phyloP scores from a whole-genome alignment of 2,329 filamentous ascomycete species.

The Sarocladium kiliense region DNA sequence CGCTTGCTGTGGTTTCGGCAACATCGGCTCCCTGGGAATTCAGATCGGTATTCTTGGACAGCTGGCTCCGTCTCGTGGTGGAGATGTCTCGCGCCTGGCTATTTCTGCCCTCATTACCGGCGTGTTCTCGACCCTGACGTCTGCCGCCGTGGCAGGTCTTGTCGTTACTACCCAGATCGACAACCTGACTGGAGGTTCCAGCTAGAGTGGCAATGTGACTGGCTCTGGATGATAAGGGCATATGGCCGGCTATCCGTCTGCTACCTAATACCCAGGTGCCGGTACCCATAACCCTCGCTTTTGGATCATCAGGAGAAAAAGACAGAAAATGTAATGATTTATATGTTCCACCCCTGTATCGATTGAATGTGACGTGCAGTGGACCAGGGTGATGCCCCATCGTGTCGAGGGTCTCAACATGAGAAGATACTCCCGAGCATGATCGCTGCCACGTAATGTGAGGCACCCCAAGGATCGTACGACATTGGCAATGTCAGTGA shows the following conservation, averaged over 20 bases:
- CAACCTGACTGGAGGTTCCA: constrained; percentile 9
- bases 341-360: neutral
- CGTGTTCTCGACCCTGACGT: constrained; percentile 72
- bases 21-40: constrained; percentile 81
- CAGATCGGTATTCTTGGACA: constrained; percentile 86
- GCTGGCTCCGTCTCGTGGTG: constrained; percentile 67
- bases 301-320: neutral
- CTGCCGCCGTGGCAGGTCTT: constrained; percentile 72
- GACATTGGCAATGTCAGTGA: neutral
- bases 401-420: no score
- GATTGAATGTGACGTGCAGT: no score
- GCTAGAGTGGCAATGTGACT: neutral
- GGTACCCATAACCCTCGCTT: no score
- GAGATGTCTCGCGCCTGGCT: constrained; percentile 71
- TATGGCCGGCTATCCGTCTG: no score
- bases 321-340: neutral
- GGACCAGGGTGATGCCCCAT: no score
- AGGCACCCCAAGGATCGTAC: neutral
- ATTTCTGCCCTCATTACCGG: constrained; percentile 74
- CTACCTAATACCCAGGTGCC: no score
- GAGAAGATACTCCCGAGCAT: no score
- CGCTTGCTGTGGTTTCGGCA: constrained; percentile 77
- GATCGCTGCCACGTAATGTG: neutral
- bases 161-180: constrained; percentile 52
- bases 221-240: neutral